Base-by-base conservation (phyloP, 83 land plant species). In the Isoetes engelmannii region DNA sequence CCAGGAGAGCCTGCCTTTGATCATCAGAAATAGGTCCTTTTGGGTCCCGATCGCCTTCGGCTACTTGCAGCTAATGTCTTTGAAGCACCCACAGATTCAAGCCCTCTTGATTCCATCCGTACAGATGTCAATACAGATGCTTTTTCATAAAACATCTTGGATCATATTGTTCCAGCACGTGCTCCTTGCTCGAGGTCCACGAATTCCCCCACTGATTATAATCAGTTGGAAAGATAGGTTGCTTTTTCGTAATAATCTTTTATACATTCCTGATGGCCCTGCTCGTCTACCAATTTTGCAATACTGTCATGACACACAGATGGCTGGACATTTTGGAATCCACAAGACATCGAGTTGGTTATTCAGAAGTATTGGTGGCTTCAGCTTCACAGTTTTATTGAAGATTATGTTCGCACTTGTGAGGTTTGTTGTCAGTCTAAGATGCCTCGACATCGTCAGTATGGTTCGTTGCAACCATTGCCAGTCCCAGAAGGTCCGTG, bases 401-500 rank as follows among this genome's bases (percentile, higher is more conserved):
- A 12, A 1, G 55, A 51, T 3, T 51, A 0, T 51, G 17, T 51
- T 12, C 17, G 55, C 55, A 51, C 55, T 51, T 51, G 3, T 51
- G 0, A 51, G 1, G 55, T 51, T 0, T 51, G 3, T 51, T 51
- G 55, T 3, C 55, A 51, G 55, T 51, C 55, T 15, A 51, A 51
- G 17, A 17, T 51, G 13, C 55, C 55, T 51, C 55, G 3, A 0
- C 55, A 51, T 51, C 17, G 3, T 15, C 55, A 0, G 17, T 51
- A 51, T 82, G 59, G 66, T 12, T 67, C 47, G 65, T 0, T 67
- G 7, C 20, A 50, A 43, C 53, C 57, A 15, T 4, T 67, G 65
- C 28, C 69, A 1, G 12, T 50, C 47, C 69, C 63, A 51, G 20
- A 13, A 0, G 42, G 4, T 10, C 45, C 1, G 2, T 67, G 69